These are phyloP conservation scores for Carpinus fangiana DNA, from an alignment of 306 rosid species.

Conservation along the genomic window DNA sequence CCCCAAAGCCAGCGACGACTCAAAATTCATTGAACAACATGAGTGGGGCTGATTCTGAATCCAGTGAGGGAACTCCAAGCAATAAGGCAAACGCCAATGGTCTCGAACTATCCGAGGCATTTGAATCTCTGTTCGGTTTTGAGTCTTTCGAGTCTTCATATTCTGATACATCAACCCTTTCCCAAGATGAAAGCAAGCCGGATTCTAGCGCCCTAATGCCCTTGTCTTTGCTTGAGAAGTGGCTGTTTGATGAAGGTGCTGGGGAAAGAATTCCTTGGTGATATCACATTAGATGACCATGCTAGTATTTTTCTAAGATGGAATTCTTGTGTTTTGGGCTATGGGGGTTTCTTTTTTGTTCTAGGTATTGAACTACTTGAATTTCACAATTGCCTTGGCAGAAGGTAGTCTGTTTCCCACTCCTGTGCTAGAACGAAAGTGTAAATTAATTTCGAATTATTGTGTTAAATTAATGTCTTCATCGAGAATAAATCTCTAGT, in stretches of 20 bases:
- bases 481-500: constrained; percentile 5
- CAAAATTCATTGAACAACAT: constrained; percentile 37
- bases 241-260: constrained; percentile 75
- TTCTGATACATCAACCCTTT: constrained; percentile 54
- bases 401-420: constrained; percentile 10
- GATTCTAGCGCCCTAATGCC: constrained; percentile 39
- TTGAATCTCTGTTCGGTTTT: constrained; percentile 54
- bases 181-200: constrained; percentile 61
- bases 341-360: constrained; percentile 13
- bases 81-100: constrained; percentile 21
- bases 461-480: constrained; percentile 5
- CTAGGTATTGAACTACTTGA: constrained; percentile 27
- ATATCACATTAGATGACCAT: constrained; percentile 33
- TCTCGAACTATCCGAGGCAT: constrained; percentile 37
- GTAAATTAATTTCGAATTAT: constrained; percentile 17
- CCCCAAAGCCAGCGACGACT: constrained; percentile 36
- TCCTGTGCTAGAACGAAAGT: constrained; percentile 23
- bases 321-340: constrained; percentile 5
- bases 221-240: constrained; percentile 69
- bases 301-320: constrained; percentile 33
- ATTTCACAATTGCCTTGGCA: constrained; percentile 24
- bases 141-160: constrained; percentile 63
- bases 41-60: constrained; percentile 42
- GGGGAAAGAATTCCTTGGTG: constrained; percentile 45
- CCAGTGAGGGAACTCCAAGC: constrained; percentile 51